Evolutionary conservation across 805 yeast genomes (phyloP).

Genomic region (Wickerhamiella vanderwaltii): DNA sequence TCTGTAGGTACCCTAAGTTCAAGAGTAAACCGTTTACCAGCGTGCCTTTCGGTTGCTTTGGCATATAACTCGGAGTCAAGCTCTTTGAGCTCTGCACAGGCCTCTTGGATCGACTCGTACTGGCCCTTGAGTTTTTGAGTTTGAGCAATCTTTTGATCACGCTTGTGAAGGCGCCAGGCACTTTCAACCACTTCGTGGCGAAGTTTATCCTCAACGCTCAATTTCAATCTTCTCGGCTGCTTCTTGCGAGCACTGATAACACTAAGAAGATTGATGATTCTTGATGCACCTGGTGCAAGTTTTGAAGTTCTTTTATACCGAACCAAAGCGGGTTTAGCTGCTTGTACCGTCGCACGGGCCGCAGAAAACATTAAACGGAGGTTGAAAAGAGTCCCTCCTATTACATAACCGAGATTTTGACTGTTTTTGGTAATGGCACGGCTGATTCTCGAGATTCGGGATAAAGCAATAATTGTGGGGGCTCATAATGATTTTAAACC

Average conservation of each 20-base stretch:
- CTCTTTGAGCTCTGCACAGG: conserved; percentile 52
- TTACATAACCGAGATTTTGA: conserved; percentile 2
- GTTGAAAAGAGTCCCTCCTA: not conserved
- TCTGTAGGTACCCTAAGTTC: conserved; percentile 84
- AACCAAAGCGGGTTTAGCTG: conserved; percentile 12
- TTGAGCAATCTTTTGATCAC: conserved; percentile 37
- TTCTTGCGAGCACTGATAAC: conserved; percentile 80
- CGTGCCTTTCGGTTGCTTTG: conserved; percentile 47
- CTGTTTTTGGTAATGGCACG: not conserved
- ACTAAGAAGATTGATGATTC: conserved; percentile 49
- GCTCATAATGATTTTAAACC: conserved; percentile 13
- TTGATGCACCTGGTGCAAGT: conserved; percentile 37
- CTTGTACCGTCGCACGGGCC: conserved; percentile 8
- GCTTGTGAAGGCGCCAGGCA: conserved; percentile 64
- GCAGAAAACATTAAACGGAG: not conserved
- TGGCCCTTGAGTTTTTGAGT: conserved; percentile 36
- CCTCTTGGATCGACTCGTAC: conserved; percentile 50
- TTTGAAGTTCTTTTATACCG: conserved; percentile 40
- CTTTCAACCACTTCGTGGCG: conserved; percentile 71
- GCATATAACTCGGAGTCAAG: conserved; percentile 42
- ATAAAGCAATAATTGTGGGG: conserved; percentile 14
- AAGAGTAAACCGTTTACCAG: conserved; percentile 56
- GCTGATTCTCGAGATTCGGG: conserved; percentile 12
- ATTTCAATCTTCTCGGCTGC: conserved; percentile 68
- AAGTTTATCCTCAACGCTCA: conserved; percentile 67